Conservation (phyloP, 164 flowering plant genomes). For the Akebia trifoliata region DNA sequence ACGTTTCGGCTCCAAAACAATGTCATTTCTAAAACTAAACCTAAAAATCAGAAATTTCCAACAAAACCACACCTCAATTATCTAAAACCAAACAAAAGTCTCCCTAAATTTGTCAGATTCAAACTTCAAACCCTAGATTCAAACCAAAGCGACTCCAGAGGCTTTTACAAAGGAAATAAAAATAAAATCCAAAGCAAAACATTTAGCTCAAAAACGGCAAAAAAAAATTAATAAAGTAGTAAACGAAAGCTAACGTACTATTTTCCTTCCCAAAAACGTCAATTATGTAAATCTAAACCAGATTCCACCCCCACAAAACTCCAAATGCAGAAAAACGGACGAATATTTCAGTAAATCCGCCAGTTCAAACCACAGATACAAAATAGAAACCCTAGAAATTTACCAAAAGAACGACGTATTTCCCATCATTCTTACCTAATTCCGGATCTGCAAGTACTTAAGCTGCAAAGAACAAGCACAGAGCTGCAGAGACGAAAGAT, state of each 20-base stretch:
- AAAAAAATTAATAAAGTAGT: not conserved
- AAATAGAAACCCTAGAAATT: not conserved
- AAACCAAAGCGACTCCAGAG: not conserved
- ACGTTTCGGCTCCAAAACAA: not conserved
- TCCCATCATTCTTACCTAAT: slow-evolving; percentile 23
- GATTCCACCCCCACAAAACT: slow-evolving; percentile 8
- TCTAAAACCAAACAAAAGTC: not conserved
- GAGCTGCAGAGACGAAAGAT: slow-evolving; percentile 4
- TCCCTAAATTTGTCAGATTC: slow-evolving; percentile 7
- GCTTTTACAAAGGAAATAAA: not conserved
- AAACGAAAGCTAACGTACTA: slow-evolving; percentile 3
- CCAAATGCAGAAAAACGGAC: slow-evolving; percentile 4
- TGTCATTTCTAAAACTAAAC: not conserved
- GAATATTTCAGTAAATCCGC: not conserved
- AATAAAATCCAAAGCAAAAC: slow-evolving; percentile 22
- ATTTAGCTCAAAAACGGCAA: slow-evolving; percentile 20
- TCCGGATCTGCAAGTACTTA: slow-evolving; percentile 18
- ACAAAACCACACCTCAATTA: slow-evolving; percentile 8
- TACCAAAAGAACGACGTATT: slow-evolving; percentile 3
- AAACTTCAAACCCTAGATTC: slow-evolving; percentile 10
- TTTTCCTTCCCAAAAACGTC: slow-evolving; percentile 6
- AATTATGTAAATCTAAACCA: slow-evolving; percentile 1
- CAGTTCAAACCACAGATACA: not conserved
- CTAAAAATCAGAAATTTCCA: slow-evolving; percentile 4
- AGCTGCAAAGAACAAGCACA: slow-evolving; percentile 13